Evolutionary conservation across 305 asterid genomes (phyloP), one percentile per base, ranked within the genome.

Genomic region (Fraxinus velutina): DNA sequence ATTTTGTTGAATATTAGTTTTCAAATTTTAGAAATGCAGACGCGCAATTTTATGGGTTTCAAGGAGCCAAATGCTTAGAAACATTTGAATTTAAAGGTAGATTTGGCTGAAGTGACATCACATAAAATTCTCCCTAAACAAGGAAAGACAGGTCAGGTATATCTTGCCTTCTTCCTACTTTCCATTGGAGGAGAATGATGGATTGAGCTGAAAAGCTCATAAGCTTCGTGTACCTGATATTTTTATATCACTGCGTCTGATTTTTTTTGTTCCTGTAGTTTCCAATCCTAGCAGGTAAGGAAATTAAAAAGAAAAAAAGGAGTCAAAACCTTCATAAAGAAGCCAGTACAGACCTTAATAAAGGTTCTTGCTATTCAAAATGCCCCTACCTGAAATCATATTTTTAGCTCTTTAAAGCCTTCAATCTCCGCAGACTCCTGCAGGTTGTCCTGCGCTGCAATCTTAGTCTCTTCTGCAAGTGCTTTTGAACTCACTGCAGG

Each of bases 401-500:
- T 87, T 84, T 90, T 85, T 86, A 90, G 87, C 80, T 85, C 84
- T 86, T 91, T 87, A 73, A 89, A 82, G 70, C 73, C 87, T 79
- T 86, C 86, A 34, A 86, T 82, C 78, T 76, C 90, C 29, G 78
- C 75, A 15, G 85, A 81, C 73, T 84, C 90, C 80, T 78, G 87
- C 86, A 70, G 82, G 88, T 84, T 84, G 78, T 84, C 89, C 85
- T 73, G 81, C 27, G 79, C 89, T 47, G 80, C 79, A 75, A 64
- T 60, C 79, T 55, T 71, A 33, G 83, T 78, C 82, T 77, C 84
- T 76, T 83, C 82, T 33, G 78, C 64, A 52, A 85, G 70, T 85
- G 89, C 77, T 76, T 60, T 73, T 34, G 86, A 75, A 81, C 83
- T 84, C 72, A 44, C 78, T 7, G 87, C 75, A 52, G 80, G 85